Evolutionary conservation across 805 yeast species (phyloP), one percentile per base, ranked within the genome.

Genomic region (Wickerhamomyces tratensis): DNA sequence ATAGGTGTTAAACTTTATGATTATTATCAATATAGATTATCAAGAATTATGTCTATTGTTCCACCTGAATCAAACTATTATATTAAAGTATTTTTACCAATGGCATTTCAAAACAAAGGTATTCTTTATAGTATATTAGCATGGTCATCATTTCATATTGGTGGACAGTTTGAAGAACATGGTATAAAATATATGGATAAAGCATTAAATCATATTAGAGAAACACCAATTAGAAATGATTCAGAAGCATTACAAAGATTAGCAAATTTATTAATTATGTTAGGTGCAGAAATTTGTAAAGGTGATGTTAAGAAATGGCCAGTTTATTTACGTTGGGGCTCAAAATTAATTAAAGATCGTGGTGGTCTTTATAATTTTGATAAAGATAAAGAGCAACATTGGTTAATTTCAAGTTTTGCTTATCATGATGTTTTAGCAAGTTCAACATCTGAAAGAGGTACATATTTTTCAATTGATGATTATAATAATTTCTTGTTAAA

Each of bases 271-370:
- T 61, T 85, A 47, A 75, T 86, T 41, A 65, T 85, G 40, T 75
- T 84, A 49, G 86, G 83, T n/a, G 89, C 86, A 1, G 88, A 84
- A 54, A 82, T 86, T 41, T 85, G 91, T 61, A 73, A 78, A 48
- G 95, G 95, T 7, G 94, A 86, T 57, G 86, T 83, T 33, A 70
- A 70, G 34, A 76, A 79, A 53, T 86, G 95, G 95, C 73, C 82
- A 3, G 67, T 74, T 27, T 76, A 80, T 51, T 64, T 86, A 43
- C 69, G 71, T 36, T 71, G 77, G 70, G 87, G 88, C 2, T 79
- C 86, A 38, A 72, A 73, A 43, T 62, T 85, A 27, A 72, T 86
- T 35, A 64, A 68, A 43, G 58, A 67, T 41, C 71, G 77, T 46
- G 91, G 89, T 12, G 91, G 91, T 0, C 59, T 82, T 15, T 56